A percentile compares a stretch with the other conserved stretches of the same genome.
Conservation (phyloP, 257 asterid species). For the Nicotiana tomentosiformis region DNA sequence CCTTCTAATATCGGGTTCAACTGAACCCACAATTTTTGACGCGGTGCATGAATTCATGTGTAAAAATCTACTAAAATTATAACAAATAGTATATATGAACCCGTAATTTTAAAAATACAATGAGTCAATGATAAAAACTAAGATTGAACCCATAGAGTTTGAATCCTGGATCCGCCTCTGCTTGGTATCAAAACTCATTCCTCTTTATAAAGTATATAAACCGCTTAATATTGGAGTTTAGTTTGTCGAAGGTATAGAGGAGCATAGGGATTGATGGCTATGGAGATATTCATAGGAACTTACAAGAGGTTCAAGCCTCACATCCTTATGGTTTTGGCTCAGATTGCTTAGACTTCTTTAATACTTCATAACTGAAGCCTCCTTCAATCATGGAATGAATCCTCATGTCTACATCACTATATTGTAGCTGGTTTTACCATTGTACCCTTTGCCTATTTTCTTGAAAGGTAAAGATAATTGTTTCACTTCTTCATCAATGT, state of each 20-base stretch:
- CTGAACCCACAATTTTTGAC: too few species aligned
- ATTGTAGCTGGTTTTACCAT: constrained; percentile 37
- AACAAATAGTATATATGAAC: too few species aligned
- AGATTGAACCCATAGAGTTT: too few species aligned
- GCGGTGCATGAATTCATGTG: too few species aligned
- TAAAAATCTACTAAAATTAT: too few species aligned
- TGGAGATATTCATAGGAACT: constrained; percentile 1
- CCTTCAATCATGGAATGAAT: constrained; percentile 74
- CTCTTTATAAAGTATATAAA: constrained; percentile 11
- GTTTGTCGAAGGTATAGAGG: neutral
- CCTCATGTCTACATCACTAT: constrained; percentile 61
- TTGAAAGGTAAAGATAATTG: constrained; percentile 43
- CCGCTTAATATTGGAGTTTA: neutral
- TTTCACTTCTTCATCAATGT: neutral
- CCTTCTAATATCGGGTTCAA: too few species aligned
- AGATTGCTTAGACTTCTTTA: constrained; percentile 43
- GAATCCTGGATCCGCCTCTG: too few species aligned
- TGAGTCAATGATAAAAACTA: too few species aligned
- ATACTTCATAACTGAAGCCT: constrained; percentile 68
- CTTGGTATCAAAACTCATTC: constrained; percentile 26
- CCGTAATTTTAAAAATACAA: too few species aligned
- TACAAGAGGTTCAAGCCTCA: constrained; percentile 52
- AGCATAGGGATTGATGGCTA: constrained; percentile 6
- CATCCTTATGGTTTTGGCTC: constrained; percentile 58
- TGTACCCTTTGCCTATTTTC: constrained; percentile 69